Evolutionary conservation across 1,284 basidiomycete species (phyloP), one percentile per base, ranked within the genome.

Genomic region (Naganishia liquefaciens): DNA sequence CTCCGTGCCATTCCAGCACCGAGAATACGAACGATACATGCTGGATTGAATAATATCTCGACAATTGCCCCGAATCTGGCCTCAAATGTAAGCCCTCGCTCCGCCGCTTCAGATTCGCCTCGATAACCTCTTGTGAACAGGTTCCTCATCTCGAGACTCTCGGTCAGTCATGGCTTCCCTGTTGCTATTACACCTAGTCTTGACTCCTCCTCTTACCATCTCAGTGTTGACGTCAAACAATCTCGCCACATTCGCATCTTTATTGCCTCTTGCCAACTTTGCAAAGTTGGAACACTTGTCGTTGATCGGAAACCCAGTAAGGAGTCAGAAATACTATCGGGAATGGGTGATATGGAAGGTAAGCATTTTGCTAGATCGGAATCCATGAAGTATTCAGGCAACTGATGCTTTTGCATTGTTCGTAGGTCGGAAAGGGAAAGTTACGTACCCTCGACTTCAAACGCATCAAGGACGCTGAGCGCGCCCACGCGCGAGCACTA

Each of bases 401-500:
- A 63, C 33, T 7, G 6, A 30, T 54, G 15, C 6, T 23, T 11
- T 11, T 13, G 46, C 17, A 44, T 23, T 63, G 13, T 37, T 13
- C 33, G 33, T 37, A 75, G 74, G 71, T 76, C 25, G 77, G 72
- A 53, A 75, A 80, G 63, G 79, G 79, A 0, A 75, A 77, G 49
- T 85, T 99, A 74, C 88, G 94, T 83, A 90, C 94, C 77, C 85
- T 99, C 74, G 96, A 99, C 84, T 99, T 91, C 80, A 88, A 91
- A 82, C 87, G 95, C 79, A 90, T 99, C 76, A 90, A 91, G 79
- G 92, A 97, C 78, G 75, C 93, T 86, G 91, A 93, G 80, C 87
- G 92, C 66, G 81, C 86, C 76, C 79, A 85, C 25, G 90, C 87
- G 53, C 86, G 85, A 72, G 76, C 85, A 28, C 80, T 93, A 46